Base-by-base conservation (phyloP, 1,284 basidiomycete genomes). In the Chalciporus sp. region DNA sequence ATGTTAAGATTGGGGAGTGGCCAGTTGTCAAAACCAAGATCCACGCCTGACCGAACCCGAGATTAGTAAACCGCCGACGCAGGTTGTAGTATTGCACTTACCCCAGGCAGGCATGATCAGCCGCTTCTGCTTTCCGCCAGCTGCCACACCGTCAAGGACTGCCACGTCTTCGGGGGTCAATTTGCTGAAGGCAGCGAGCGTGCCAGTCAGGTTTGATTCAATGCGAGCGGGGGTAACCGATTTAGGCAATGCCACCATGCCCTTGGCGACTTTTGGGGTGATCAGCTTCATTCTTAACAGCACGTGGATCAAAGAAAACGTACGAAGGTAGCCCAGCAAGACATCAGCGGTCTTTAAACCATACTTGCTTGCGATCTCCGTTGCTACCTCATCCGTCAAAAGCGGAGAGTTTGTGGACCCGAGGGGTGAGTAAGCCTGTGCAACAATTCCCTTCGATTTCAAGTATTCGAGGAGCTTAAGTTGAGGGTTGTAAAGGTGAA, bases 371-470 rank as follows among this genome's bases (percentile, higher is more conserved):
- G 88, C 90, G 52, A 94, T 80, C 57, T 77, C 76, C n/a, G 74
- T 58, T 14, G 91, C 82, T 16, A 80, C 79, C 49, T 85, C 80
- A 66, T 95, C 92, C 16, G 72, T 70, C 51, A 92, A 72, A n/a
- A 95, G 73, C 2, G 90, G 88, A 4, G 82, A 80, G 60, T 80
- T 77, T 7, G 85, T 83, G 17, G 88, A 91, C 6, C 92, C 92
- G 28, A 94, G 80, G 4, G 94, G 94, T 9, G 88, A 92, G 72
- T 94, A 95, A 0, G 92, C 92, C 69, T 93, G 81, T 1, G 90
- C 75, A 27, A 85, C 72, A 62, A 95, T 94, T 33, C 77, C 78
- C 68, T 92, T 85, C 33, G 77, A 74, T 64, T 82, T 79, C 67
- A 90, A 80, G 73, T 84, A 94, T 16, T 76, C 71, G 52, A 89